These are phyloP conservation scores for Suillus plorans DNA, from an alignment of 768 basidiomycete genomes.

Conservation along the genomic window DNA sequence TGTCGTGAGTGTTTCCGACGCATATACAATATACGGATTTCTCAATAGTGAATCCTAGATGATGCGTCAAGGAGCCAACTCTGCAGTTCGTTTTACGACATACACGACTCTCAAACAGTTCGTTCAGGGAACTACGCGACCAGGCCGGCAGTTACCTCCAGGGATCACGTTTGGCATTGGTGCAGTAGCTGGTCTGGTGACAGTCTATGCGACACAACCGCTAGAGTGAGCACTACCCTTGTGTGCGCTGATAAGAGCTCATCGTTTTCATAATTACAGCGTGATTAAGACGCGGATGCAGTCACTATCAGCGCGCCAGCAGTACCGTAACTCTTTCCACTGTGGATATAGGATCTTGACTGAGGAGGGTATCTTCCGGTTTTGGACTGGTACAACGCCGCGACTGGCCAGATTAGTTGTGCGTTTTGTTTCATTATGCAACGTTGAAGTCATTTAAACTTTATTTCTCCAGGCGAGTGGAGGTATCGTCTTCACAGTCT, in stretches of 20 bases:
- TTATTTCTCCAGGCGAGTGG: conserved; percentile 69
- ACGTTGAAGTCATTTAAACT: background rate
- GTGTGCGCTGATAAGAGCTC: background rate
- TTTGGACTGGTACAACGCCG: conserved; percentile 98
- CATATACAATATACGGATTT: background rate
- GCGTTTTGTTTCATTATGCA: conserved; percentile 4
- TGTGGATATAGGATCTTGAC: conserved; percentile 93
- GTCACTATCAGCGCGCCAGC: conserved; percentile 73
- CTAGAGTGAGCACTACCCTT: conserved; percentile 55
- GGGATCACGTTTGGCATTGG: conserved; percentile 95
- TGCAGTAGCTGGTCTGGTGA: conserved; percentile 90
- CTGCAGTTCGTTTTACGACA: conserved; percentile 88
- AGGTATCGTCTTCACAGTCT: conserved; percentile 90
- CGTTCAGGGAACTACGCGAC: conserved; percentile 77
- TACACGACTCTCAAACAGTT: conserved; percentile 94
- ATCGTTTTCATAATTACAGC: conserved; percentile 38
- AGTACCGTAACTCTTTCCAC: conserved; percentile 94
- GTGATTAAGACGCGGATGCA: conserved; percentile 99
- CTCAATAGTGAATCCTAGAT: conserved; percentile 49
- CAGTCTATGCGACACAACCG: conserved; percentile 89
- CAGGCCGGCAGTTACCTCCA: conserved; percentile 75
- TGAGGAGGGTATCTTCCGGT: conserved; percentile 88
- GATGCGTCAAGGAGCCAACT: conserved; percentile 98
- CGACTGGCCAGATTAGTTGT: conserved; percentile 82
- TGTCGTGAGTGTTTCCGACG: conserved; percentile 59